Conservation (phyloP, 2,329 filamentous ascomycete species). For the Scedosporium minutisporum region DNA sequence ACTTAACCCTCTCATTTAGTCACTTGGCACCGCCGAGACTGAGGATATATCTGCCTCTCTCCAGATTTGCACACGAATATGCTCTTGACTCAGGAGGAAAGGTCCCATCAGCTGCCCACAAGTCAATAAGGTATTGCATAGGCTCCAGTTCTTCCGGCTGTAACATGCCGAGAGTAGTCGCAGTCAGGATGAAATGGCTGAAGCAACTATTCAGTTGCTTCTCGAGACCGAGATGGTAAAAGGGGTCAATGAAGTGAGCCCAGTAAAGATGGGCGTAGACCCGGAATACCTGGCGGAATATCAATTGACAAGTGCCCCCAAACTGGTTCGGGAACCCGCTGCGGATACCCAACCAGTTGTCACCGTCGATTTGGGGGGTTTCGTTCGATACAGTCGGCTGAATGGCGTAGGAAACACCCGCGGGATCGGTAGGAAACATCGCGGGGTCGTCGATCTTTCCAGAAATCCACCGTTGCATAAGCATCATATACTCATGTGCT, state of each 20-base stretch:
- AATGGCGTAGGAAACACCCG: constrained; percentile 56
- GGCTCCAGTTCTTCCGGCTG: constrained; percentile 86
- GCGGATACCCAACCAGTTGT: constrained; percentile 78
- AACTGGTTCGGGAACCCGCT: constrained; percentile 90
- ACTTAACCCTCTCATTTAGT: too few species aligned
- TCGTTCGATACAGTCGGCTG: constrained; percentile 24
- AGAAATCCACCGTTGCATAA: constrained; percentile 95
- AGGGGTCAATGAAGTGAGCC: constrained; percentile 79
- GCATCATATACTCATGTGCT: constrained; percentile 84
- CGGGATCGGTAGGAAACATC: constrained; percentile 83
- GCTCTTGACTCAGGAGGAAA: constrained; percentile 68
- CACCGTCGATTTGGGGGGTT: constrained; percentile 31
- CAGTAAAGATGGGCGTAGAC: constrained; percentile 98
- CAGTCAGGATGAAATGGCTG: constrained; percentile 73
- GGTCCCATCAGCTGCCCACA: constrained; percentile 83
- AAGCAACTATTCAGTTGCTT: constrained; percentile 83
- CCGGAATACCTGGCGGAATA: constrained; percentile 97
- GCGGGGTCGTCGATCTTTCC: constrained; percentile 85
- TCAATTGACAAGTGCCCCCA: constrained; percentile 79
- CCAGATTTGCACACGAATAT: constrained; percentile 53
- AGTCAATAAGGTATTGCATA: constrained; percentile 87
- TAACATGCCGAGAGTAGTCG: constrained; percentile 73
- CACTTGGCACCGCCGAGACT: too few species aligned
- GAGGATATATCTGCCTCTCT: too few species aligned
- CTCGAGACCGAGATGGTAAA: constrained; percentile 72